Evolutionary conservation across 2,329 filamentous ascomycete species (phyloP).

Genomic region (Stagonosporopsis chrysanthemi): DNA sequence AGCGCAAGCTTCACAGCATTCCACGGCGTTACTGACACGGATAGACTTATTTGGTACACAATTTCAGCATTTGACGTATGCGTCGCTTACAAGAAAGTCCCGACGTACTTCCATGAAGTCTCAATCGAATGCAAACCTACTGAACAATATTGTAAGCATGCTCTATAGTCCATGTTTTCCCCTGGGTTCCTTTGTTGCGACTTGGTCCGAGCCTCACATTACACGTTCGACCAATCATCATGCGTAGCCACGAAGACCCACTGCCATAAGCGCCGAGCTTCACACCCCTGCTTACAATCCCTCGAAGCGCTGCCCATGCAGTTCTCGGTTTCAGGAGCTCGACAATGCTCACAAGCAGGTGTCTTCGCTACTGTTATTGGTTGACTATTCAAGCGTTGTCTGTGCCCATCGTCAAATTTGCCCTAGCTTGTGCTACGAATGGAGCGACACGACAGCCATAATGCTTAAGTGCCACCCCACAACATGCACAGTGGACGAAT

Average conservation of each 20-base stretch:
- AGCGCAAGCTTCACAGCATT: background rate
- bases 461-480: conserved; percentile 28
- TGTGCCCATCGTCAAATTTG: background rate
- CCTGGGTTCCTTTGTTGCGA: background rate
- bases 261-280: conserved; percentile 15
- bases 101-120: no score
- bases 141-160: background rate
- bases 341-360: background rate
- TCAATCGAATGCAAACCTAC: no score
- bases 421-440: conserved; percentile 8
- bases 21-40: conserved; percentile 6
- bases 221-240: conserved; percentile 4
- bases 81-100: background rate
- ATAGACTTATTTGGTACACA: background rate
- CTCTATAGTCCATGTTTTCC: background rate
- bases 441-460: conserved; percentile 27
- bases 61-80: background rate
- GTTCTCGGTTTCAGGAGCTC: conserved; percentile 12
- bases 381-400: background rate
- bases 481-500: conserved; percentile 12
- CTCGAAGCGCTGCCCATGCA: conserved; percentile 21
- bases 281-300: conserved; percentile 4
- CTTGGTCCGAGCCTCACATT: background rate
- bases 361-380: background rate
- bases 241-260: conserved; percentile 1